These are phyloP conservation scores for Alternaria sp. DNA, from an alignment of 2,329 filamentous ascomycete species.

Conservation along the genomic window DNA sequence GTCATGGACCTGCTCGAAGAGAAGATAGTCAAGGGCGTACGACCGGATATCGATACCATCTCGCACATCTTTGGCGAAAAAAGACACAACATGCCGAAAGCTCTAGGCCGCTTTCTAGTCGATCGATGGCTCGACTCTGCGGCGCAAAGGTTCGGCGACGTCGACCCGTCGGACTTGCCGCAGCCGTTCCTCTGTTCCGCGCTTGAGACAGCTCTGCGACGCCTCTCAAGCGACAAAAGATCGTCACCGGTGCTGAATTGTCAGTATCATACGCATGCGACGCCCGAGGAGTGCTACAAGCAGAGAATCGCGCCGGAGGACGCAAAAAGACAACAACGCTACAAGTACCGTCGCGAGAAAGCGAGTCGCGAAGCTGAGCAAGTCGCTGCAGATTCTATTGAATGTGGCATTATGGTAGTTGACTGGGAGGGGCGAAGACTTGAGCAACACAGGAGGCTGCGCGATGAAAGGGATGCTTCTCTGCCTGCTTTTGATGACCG, in stretches of 20 bases:
- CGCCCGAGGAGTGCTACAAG: constrained; percentile 12
- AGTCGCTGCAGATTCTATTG: background rate
- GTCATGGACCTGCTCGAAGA: constrained; percentile 17
- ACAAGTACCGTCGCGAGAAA: background rate
- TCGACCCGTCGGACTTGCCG: constrained; percentile 2
- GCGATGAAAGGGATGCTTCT: background rate
- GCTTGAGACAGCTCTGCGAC: constrained; percentile 7
- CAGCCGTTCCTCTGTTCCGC: background rate
- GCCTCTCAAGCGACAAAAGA: background rate
- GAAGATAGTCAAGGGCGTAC: background rate
- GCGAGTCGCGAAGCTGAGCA: background rate
- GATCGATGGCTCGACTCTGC: constrained; percentile 15
- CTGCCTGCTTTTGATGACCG: background rate
- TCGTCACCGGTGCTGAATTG: background rate
- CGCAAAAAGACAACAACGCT: background rate
- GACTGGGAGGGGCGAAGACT: constrained; percentile 4
- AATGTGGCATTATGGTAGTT: background rate
- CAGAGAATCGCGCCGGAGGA: background rate
- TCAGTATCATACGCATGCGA: constrained; percentile 18
- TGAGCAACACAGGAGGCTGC: background rate
- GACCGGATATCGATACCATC: constrained; percentile 19
- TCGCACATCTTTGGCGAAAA: constrained; percentile 15
- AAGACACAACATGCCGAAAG: background rate
- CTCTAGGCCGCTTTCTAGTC: constrained; percentile 18
- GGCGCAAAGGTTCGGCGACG: background rate